phyloP scores from a whole-genome alignment of 305 asterid genomes.

The Fraxinus dipetala region DNA sequence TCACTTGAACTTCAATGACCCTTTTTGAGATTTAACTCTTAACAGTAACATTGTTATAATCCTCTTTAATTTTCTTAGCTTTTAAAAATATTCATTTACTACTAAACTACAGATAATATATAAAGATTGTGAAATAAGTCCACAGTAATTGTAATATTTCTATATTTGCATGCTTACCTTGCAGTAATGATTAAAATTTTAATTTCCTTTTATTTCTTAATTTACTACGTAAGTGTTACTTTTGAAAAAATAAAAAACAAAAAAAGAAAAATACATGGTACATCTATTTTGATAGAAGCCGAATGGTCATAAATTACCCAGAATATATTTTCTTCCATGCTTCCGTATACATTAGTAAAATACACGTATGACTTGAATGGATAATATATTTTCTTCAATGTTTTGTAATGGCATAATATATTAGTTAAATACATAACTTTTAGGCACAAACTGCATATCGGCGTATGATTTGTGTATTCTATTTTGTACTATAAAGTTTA shows the following conservation, averaged over 20 bases:
- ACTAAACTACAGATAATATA: background rate
- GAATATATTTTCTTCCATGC: background rate
- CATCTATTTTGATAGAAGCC: background rate
- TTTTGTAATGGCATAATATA: background rate
- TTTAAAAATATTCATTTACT: background rate
- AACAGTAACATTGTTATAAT: background rate
- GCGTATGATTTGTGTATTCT: background rate
- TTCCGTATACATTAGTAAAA: background rate
- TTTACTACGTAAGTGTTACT: background rate
- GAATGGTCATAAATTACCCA: background rate
- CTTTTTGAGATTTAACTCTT: background rate
- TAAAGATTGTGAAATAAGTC: background rate
- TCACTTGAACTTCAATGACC: background rate
- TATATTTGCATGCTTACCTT: background rate
- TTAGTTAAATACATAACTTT: background rate
- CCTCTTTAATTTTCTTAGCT: background rate
- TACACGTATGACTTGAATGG: background rate
- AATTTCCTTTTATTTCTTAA: background rate
- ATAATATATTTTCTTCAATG: background rate
- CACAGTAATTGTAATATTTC: background rate
- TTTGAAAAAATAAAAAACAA: too few relatives aligned
- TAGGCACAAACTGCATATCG: background rate
- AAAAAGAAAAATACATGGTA: background rate
- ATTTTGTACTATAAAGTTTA: background rate
- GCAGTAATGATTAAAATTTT: background rate